Conservation (phyloP, 768 basidiomycete species). For the Psilocybe cubensis region DNA sequence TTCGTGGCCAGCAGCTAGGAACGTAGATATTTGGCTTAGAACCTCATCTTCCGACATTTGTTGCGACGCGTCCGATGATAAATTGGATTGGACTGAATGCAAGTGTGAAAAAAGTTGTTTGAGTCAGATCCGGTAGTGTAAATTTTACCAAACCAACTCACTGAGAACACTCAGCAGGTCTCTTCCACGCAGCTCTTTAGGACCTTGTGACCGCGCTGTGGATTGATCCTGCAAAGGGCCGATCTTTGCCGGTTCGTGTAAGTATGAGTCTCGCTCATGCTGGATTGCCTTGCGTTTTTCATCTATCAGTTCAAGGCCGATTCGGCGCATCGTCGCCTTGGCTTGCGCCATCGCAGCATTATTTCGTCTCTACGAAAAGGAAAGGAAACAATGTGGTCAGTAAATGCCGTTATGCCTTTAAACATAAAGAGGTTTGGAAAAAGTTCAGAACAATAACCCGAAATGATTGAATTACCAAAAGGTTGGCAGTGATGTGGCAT, state of each 20-base stretch:
- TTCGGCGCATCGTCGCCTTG: constrained; percentile 49
- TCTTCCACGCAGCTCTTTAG: constrained; percentile 35
- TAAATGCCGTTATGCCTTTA: neutral
- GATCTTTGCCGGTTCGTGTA: constrained; percentile 2
- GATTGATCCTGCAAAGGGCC: neutral
- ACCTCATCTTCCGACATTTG: constrained; percentile 63
- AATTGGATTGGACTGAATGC: constrained; percentile 66
- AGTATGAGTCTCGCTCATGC: constrained; percentile 23
- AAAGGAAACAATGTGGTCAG: constrained; percentile 1
- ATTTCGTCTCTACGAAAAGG: constrained; percentile 43
- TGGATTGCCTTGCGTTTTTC: constrained; percentile 46
- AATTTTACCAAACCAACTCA: constrained; percentile 27
- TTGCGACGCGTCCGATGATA: constrained; percentile 46
- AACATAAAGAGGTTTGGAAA: neutral
- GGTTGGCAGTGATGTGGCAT: no score
- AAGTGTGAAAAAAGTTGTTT: constrained; percentile 43
- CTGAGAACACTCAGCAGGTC: constrained; percentile 62
- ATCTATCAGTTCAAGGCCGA: constrained; percentile 56
- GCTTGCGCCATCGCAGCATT: constrained; percentile 46
- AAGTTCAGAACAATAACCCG: neutral
- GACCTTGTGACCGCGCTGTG: neutral
- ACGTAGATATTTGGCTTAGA: constrained; percentile 56
- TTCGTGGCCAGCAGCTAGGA: constrained; percentile 57
- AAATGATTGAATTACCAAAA: neutral
- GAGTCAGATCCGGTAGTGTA: neutral